Percentiles rank a stretch among this genome's conserved stretches.
Conservation (phyloP, 176 grass and related monocot species). For the Aechmea fasciata region DNA sequence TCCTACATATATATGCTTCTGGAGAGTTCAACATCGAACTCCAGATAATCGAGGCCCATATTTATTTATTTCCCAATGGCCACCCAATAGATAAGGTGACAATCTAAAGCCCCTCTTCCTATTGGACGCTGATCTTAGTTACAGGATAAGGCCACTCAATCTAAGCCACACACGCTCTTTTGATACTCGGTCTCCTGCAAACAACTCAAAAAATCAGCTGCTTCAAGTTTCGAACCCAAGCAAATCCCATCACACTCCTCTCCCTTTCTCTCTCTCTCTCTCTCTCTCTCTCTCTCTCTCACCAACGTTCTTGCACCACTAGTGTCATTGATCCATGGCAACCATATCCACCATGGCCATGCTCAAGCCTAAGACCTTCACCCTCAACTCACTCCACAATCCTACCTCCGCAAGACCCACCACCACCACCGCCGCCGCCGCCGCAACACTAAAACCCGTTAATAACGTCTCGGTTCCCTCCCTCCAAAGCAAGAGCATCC, state of each 20-base stretch:
- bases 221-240: not conserved
- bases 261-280: not conserved
- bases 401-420: not conserved
- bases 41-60: not conserved
- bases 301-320: not conserved
- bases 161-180: constrained; percentile 18
- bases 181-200: not conserved
- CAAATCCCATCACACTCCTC: not conserved
- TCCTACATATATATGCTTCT: no score
- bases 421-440: not conserved
- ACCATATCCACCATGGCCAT: constrained; percentile 60
- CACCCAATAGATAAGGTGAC: constrained; percentile 19
- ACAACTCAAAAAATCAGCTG: constrained; percentile 16
- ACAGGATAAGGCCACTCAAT: constrained; percentile 36
- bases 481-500: constrained; percentile 15
- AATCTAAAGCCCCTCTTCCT: constrained; percentile 23
- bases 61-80: not conserved
- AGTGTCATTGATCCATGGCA: constrained; percentile 28
- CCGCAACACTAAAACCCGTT: not conserved
- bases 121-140: constrained; percentile 19
- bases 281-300: not conserved
- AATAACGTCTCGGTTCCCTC: constrained; percentile 35
- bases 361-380: constrained; percentile 28
- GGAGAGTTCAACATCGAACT: no score
- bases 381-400: not conserved